These are phyloP conservation scores for Lasiosphaeriaceae sp. DNA, from an alignment of 495 filamentous ascomycete genomes.

Conservation along the genomic window DNA sequence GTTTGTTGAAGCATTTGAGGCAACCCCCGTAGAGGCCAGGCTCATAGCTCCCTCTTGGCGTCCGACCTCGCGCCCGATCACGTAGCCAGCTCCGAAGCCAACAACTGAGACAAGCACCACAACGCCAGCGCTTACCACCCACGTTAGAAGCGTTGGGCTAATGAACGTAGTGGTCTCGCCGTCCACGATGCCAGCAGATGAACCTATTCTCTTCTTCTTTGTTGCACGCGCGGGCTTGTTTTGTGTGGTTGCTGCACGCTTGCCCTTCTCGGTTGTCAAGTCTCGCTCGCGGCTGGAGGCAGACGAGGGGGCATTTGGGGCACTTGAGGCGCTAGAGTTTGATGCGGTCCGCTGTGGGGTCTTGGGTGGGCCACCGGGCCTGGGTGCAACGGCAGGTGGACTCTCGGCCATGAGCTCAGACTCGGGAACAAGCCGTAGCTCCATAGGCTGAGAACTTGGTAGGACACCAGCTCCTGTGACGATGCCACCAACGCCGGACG, in stretches of 20 bases:
- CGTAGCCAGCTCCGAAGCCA: constrained; percentile 90
- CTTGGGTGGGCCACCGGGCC: constrained; percentile 10
- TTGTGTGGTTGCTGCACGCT: constrained; percentile 43
- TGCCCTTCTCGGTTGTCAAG: constrained; percentile 45
- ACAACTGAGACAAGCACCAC: constrained; percentile 88
- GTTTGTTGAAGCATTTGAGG: constrained; percentile 37
- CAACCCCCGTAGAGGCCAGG: constrained; percentile 35
- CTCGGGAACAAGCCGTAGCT: constrained; percentile 68
- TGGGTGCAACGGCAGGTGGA: constrained; percentile 20
- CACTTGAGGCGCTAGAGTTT: constrained; percentile 30
- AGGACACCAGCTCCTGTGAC: constrained; percentile 30
- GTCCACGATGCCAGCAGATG: constrained; percentile 10
- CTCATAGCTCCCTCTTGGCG: constrained; percentile 52
- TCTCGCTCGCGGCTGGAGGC: constrained; percentile 42
- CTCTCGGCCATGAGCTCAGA: constrained; percentile 59
- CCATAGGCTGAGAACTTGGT: constrained; percentile 48
- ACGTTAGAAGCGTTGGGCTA: constrained; percentile 77
- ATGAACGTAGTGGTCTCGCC: constrained; percentile 30
- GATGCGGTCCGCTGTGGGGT: constrained; percentile 27
- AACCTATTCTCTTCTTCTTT: constrained; percentile 52
- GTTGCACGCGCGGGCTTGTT: constrained; percentile 35
- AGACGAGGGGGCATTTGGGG: constrained; percentile 27
- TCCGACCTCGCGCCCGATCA: constrained; percentile 78
- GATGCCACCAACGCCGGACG: constrained; percentile 13
- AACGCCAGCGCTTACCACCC: constrained; percentile 88